phyloP scores from a whole-genome alignment of 768 basidiomycete species.

The Lyophyllum shimeji region DNA sequence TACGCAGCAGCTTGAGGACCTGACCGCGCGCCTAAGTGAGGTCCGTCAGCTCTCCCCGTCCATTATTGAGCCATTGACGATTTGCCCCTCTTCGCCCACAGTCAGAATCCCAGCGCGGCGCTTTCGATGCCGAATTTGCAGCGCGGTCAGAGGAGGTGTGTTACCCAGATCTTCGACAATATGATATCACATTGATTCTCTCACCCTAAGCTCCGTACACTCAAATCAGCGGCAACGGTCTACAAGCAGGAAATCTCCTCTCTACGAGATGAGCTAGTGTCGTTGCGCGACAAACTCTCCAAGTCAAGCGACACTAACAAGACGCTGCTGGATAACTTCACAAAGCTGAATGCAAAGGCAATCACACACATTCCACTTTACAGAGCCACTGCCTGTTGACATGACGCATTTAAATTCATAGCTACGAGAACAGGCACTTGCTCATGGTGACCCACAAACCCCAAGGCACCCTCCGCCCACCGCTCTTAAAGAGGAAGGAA shows the following conservation, averaged over 20 bases:
- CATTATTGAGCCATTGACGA: neutral
- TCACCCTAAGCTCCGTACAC: neutral
- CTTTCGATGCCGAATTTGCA: neutral
- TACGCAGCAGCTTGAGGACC: neutral
- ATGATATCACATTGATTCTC: neutral
- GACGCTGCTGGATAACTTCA: neutral
- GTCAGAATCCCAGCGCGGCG: neutral
- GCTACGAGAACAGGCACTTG: neutral
- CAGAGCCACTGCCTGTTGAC: neutral
- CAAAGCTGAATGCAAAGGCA: constrained; percentile 3
- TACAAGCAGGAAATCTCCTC: neutral
- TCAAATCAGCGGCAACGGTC: neutral
- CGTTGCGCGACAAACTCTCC: constrained; percentile 1
- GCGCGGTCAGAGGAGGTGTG: neutral
- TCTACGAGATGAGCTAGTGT: constrained; percentile 1
- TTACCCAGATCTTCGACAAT: neutral
- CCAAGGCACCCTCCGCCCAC: neutral
- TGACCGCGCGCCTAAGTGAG: neutral
- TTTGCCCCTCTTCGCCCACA: neutral
- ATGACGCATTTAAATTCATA: neutral
- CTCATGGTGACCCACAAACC: neutral
- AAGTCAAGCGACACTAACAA: neutral
- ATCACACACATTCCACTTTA: neutral
- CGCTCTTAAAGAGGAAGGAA: neutral
- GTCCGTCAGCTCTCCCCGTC: neutral